Percentiles rank a stretch among this genome's conserved stretches.
phyloP scores from a whole-genome alignment of 495 filamentous ascomycete species.

The Barbatosphaeria neglecta region DNA sequence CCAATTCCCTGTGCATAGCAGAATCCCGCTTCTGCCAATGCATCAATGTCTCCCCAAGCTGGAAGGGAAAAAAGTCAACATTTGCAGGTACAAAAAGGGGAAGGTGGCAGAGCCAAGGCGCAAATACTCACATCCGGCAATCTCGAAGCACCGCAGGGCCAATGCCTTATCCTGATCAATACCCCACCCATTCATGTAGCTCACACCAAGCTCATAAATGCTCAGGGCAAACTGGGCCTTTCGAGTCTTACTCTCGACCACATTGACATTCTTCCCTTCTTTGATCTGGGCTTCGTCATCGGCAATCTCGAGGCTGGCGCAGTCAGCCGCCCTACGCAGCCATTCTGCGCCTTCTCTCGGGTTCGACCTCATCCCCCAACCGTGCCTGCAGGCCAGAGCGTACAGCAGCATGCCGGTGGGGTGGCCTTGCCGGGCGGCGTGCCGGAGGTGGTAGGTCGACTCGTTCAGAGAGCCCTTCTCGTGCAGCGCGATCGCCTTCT shows the following conservation, averaged over 20 bases:
- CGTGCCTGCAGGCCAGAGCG: slow-evolving; percentile 91
- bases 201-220: slow-evolving; percentile 93
- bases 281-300: slow-evolving; percentile 61
- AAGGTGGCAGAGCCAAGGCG: neutral
- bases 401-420: slow-evolving; percentile 94
- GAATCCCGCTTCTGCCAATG: slow-evolving; percentile 76
- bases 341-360: slow-evolving; percentile 80
- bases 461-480: slow-evolving; percentile 76
- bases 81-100: neutral
- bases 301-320: slow-evolving; percentile 68
- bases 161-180: slow-evolving; percentile 83
- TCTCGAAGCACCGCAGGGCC: slow-evolving; percentile 88
- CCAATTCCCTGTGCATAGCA: slow-evolving; percentile 78
- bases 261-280: slow-evolving; percentile 50
- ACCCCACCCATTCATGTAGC: slow-evolving; percentile 96
- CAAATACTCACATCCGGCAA: slow-evolving; percentile 61
- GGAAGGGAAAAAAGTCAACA: slow-evolving; percentile 11
- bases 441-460: slow-evolving; percentile 88
- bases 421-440: slow-evolving; percentile 73
- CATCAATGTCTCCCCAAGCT: slow-evolving; percentile 94
- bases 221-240: slow-evolving; percentile 88
- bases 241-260: slow-evolving; percentile 59
- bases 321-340: slow-evolving; percentile 78
- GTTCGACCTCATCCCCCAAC: slow-evolving; percentile 94
- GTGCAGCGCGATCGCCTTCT: slow-evolving; percentile 78